These are phyloP conservation scores for Graphilbum fragrans DNA, from an alignment of 2,329 filamentous ascomycete genomes.

Conservation along the genomic window DNA sequence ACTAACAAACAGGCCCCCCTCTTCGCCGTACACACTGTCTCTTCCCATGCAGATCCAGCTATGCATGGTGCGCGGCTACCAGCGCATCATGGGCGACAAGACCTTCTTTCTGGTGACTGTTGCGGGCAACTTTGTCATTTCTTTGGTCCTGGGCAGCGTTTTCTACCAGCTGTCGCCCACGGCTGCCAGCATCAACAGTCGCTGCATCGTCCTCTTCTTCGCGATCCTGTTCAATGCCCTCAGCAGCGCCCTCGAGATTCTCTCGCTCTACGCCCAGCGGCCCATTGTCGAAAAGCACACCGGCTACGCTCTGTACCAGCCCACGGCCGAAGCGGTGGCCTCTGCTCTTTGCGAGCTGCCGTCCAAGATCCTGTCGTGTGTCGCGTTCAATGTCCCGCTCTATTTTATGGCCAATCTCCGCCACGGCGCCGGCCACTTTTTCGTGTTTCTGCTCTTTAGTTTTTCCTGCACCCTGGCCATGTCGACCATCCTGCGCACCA, in stretches of 20 bases:
- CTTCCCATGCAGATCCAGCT: slow-evolving; percentile 62
- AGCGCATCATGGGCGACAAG: slow-evolving; percentile 63
- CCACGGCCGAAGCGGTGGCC: slow-evolving; percentile 71
- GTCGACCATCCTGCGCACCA: slow-evolving; percentile 76
- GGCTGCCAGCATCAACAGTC: slow-evolving; percentile 35
- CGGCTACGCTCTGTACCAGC: slow-evolving; percentile 87
- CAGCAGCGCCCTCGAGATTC: slow-evolving; percentile 67
- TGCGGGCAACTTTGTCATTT: slow-evolving; percentile 54
- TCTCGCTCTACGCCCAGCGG: slow-evolving; percentile 77
- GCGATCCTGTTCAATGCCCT: slow-evolving; percentile 80
- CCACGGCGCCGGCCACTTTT: slow-evolving; percentile 63
- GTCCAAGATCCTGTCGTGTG: slow-evolving; percentile 62
- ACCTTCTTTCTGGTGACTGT: slow-evolving; percentile 57
- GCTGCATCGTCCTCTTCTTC: slow-evolving; percentile 75
- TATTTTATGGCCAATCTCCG: slow-evolving; percentile 84
- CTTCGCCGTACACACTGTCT: slow-evolving; percentile 74
- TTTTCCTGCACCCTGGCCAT: slow-evolving; percentile 64
- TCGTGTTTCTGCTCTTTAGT: slow-evolving; percentile 71
- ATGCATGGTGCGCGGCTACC: slow-evolving; percentile 70
- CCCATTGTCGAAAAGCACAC: slow-evolving; percentile 86
- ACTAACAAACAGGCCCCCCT: slow-evolving; percentile 60
- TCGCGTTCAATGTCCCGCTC: slow-evolving; percentile 66
- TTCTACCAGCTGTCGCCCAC: slow-evolving; percentile 6
- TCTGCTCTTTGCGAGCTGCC: slow-evolving; percentile 82
- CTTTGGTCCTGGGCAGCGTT: slow-evolving; percentile 6